Evolutionary conservation across 805 yeast genomes (phyloP), one percentile per base, ranked within the genome.

Genomic region (Starmerella sp.): DNA sequence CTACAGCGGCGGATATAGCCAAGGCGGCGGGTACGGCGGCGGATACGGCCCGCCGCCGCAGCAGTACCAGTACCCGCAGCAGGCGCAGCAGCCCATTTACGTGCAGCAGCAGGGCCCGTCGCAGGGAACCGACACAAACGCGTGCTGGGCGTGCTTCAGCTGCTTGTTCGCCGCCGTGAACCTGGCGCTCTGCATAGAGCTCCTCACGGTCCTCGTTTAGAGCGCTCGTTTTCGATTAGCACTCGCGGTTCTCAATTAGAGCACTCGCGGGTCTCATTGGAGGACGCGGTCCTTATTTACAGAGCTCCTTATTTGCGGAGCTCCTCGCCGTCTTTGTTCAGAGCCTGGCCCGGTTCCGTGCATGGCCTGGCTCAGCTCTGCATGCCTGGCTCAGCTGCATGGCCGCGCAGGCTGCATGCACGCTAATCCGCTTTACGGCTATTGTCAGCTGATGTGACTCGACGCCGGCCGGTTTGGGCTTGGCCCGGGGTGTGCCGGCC

Each of bases 21-120:
- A 6, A 1, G 38, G n/a, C 38, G n/a, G n/a, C 7, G 38, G 38
- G 7, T 10, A 10, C 38, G n/a, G 38, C 38, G 13, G 7, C 38
- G n/a, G 38, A 11, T 13, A 36, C n/a, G 45, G 45, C 11, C 53
- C 53, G 13, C 53, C 53, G 30, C 42, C 22, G 31, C 53, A 49
- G 47, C 30, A 39, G 28, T 39, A 49, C 47, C 30, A 39, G 28
- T 39, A 39, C 30, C 30, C 30, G 44, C 50, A 32, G 41, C 22
- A 34, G 15, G 52, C 44, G 31, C 53, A 49, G 28, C 53, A 38
- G 31, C 47, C 51, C 10, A 35, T 47, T 14, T 47, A 47, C 37
- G 42, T 28, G 15, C 53, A 49, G n/a, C 53, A 49, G 38, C n/a
- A 10, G 38, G n/a, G n/a, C n/a, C n/a, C 35, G 3, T 7, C 38